Percentiles rank a stretch among this genome's conserved stretches.
phyloP scores from a whole-genome alignment of 2,329 filamentous ascomycete genomes.

The Fusarium bactridioides region DNA sequence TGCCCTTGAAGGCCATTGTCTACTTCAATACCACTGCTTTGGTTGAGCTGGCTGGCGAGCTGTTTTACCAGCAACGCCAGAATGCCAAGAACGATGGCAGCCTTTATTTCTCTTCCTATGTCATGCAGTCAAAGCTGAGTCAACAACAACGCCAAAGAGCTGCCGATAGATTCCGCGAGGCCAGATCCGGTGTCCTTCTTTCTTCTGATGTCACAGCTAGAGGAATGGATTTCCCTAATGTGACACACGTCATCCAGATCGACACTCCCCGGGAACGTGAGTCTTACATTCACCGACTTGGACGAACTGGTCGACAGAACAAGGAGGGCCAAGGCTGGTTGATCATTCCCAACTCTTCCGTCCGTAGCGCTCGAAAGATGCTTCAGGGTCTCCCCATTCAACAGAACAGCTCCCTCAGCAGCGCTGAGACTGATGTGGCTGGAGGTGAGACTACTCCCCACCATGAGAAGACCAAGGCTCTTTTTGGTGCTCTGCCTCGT shows the following conservation, averaged over 20 bases:
- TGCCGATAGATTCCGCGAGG: constrained; percentile 74
- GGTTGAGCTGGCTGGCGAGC: constrained; percentile 69
- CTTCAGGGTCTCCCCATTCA: constrained; percentile 69
- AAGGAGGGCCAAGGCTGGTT: constrained; percentile 78
- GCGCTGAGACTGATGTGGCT: constrained; percentile 61
- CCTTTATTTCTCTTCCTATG: constrained; percentile 51
- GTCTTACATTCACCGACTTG: constrained; percentile 79
- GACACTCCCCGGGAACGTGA: constrained; percentile 71
- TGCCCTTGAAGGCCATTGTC: constrained; percentile 93
- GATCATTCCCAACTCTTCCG: constrained; percentile 65
- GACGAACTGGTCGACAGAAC: constrained; percentile 78
- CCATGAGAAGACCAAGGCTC: constrained; percentile 54
- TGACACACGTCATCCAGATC: constrained; percentile 81
- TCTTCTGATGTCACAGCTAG: constrained; percentile 83
- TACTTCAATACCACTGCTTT: constrained; percentile 85
- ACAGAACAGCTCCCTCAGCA: constrained; percentile 59
- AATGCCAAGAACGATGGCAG: constrained; percentile 50
- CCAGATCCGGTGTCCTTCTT: constrained; percentile 71
- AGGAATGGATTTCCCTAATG: constrained; percentile 84
- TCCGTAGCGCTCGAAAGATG: constrained; percentile 55
- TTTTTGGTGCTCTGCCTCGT: constrained; percentile 52
- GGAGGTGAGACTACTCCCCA: constrained; percentile 56
- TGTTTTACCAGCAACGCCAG: constrained; percentile 53
- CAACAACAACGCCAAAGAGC: constrained; percentile 74
- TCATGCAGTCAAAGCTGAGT: constrained; percentile 80